A percentile compares a stretch with the other conserved stretches of the same genome.
Evolutionary conservation across 2,329 filamentous ascomycete genomes (phyloP).

Genomic region (Cladorrhinum sp.): DNA sequence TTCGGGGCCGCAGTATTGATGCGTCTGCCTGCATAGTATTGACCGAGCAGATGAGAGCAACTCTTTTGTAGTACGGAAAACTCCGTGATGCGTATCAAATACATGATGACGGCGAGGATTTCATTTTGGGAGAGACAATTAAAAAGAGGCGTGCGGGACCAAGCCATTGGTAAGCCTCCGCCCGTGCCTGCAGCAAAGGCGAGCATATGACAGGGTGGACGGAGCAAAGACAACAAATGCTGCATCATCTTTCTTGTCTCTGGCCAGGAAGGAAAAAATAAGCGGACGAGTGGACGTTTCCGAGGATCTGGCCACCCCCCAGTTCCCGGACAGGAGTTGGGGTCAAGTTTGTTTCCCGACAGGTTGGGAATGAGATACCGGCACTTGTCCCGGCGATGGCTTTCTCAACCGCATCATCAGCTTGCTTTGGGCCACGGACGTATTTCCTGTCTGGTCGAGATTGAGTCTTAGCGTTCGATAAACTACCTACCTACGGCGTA

Average conservation of each 20-base stretch:
- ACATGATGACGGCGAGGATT: neutral
- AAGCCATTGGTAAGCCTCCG: neutral
- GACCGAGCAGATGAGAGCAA: conserved; percentile 9
- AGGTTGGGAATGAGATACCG: conserved; percentile 8
- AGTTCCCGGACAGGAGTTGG: too few species aligned
- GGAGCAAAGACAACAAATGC: neutral
- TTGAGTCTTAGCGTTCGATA: neutral
- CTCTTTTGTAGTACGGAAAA: neutral
- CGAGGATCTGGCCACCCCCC: conserved; percentile 18
- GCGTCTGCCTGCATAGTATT: conserved; percentile 12
- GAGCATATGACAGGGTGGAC: neutral
- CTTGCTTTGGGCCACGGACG: conserved; percentile 1
- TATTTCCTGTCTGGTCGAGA: conserved; percentile 1
- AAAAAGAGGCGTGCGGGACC: too few species aligned
- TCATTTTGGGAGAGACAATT: too few species aligned
- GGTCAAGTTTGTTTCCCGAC: conserved; percentile 3
- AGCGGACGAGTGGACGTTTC: conserved; percentile 4
- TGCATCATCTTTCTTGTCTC: neutral
- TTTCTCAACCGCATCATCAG: neutral
- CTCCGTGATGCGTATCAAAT: neutral
- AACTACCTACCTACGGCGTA: neutral
- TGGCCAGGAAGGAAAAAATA: neutral
- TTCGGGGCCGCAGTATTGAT: neutral
- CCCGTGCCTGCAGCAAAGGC: neutral
- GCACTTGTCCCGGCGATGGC: neutral